phyloP scores from a whole-genome alignment of 176 grass and related monocot genomes.

The Secale cereale region DNA sequence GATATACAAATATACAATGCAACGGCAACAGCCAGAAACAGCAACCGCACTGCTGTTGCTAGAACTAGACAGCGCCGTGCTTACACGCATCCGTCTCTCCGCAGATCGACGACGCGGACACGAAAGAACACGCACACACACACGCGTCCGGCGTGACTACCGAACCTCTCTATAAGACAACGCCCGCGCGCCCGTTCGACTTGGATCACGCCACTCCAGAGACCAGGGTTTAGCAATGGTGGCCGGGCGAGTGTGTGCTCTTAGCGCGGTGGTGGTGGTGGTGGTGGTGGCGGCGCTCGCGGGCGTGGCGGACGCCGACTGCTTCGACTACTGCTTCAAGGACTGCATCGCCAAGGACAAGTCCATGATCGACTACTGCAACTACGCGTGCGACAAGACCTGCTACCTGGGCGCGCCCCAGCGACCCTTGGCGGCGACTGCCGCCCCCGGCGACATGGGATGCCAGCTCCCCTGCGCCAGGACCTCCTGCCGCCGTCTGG shows the following conservation, averaged over 20 bases:
- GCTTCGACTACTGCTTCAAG: slow-evolving; percentile 48
- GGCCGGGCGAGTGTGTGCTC: neutral
- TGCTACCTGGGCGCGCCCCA: slow-evolving; percentile 16
- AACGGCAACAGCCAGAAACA: slow-evolving; percentile 1
- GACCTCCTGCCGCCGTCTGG: neutral
- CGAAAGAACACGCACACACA: neutral
- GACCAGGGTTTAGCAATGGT: neutral
- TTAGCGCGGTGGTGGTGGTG: neutral
- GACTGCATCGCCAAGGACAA: slow-evolving; percentile 42
- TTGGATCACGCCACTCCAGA: neutral
- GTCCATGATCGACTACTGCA: slow-evolving; percentile 49
- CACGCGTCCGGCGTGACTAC: slow-evolving; percentile 15
- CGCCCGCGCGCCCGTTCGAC: neutral
- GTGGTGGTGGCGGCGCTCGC: neutral
- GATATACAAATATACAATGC: neutral
- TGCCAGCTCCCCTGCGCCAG: slow-evolving; percentile 37
- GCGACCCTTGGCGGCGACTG: neutral
- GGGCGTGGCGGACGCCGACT: slow-evolving; percentile 26
- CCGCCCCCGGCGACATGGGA: neutral
- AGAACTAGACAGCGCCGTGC: neutral
- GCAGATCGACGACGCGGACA: neutral
- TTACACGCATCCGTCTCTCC: neutral
- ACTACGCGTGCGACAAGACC: slow-evolving; percentile 63
- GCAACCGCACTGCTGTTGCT: slow-evolving; percentile 21
- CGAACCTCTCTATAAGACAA: neutral